Evolutionary conservation across 2,329 filamentous ascomycete genomes (phyloP).

Genomic region (Scedosporium dehoogii): DNA sequence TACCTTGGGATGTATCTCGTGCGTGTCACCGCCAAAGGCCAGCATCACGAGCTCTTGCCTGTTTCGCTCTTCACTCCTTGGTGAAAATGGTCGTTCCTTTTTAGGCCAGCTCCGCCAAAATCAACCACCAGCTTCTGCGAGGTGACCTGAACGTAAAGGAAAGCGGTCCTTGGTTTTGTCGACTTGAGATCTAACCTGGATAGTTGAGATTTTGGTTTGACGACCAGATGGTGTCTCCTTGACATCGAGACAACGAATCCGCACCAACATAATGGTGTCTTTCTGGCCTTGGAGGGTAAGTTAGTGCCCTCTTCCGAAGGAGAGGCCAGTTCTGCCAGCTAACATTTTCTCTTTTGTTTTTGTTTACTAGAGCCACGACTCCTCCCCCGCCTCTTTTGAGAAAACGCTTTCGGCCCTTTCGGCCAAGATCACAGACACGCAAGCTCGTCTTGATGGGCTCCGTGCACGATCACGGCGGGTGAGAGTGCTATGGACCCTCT

Average conservation of each 20-base stretch:
- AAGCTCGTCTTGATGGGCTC: constrained; percentile 61
- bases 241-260: neutral
- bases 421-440: constrained; percentile 67
- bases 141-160: no score
- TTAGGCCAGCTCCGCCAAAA: neutral
- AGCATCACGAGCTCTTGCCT: neutral
- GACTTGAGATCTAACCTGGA: neutral
- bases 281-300: constrained; percentile 78
- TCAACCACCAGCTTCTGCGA: no score
- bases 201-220: neutral
- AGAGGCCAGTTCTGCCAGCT: constrained; percentile 15
- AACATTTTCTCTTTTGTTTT: constrained; percentile 3
- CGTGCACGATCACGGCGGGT: constrained; percentile 65
- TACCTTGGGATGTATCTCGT: neutral
- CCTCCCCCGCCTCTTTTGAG: constrained; percentile 85
- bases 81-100: neutral
- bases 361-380: constrained; percentile 55
- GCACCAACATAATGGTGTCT: constrained; percentile 54
- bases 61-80: neutral
- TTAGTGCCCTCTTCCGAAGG: constrained; percentile 2
- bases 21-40: neutral
- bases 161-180: neutral
- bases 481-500: constrained; percentile 82
- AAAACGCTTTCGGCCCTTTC: constrained; percentile 78
- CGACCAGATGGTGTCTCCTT: neutral